Percentiles rank a stretch among this genome's conserved stretches.
Evolutionary conservation across 2,329 filamentous ascomycete genomes (phyloP).

Genomic region (Curvularia verruculosa): DNA sequence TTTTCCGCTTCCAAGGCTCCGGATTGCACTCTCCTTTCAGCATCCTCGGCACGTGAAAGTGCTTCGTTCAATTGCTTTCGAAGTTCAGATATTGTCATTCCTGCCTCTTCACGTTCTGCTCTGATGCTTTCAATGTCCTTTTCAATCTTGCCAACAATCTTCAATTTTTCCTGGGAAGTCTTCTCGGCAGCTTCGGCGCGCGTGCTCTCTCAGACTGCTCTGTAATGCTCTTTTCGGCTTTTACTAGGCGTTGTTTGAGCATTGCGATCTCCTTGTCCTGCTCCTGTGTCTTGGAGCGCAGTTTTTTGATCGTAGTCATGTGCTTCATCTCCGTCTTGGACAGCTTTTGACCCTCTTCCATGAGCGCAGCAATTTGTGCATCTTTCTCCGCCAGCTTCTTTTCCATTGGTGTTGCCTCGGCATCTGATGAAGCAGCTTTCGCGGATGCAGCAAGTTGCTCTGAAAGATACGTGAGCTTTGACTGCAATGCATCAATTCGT

Average conservation of each 20-base stretch:
- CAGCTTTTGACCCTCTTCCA: slow-evolving; percentile 90
- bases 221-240: slow-evolving; percentile 68
- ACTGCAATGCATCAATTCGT: slow-evolving; percentile 87
- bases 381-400: slow-evolving; percentile 88
- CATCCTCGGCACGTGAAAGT: slow-evolving; percentile 68
- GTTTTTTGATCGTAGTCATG: slow-evolving; percentile 79
- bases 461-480: slow-evolving; percentile 87
- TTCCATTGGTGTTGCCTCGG: slow-evolving; percentile 55
- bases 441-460: slow-evolving; percentile 79
- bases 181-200: slow-evolving; percentile 65
- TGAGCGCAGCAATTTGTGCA: slow-evolving; percentile 83
- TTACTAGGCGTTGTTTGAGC: slow-evolving; percentile 65
- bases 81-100: slow-evolving; percentile 69
- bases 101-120: slow-evolving; percentile 67
- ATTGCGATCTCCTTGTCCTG: slow-evolving; percentile 59
- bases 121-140: slow-evolving; percentile 67
- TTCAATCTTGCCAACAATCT: slow-evolving; percentile 57
- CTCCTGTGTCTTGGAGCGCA: slow-evolving; percentile 62
- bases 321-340: slow-evolving; percentile 87
- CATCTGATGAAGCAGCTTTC: slow-evolving; percentile 64
- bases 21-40: slow-evolving; percentile 69
- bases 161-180: slow-evolving; percentile 62
- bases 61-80: slow-evolving; percentile 72
- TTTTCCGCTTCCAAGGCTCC: slow-evolving; percentile 72
- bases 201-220: slow-evolving; percentile 66